These are phyloP conservation scores for Blastocladiella britannica DNA, from an alignment of 192 early-diverging fungal genomes.

Conservation along the genomic window DNA sequence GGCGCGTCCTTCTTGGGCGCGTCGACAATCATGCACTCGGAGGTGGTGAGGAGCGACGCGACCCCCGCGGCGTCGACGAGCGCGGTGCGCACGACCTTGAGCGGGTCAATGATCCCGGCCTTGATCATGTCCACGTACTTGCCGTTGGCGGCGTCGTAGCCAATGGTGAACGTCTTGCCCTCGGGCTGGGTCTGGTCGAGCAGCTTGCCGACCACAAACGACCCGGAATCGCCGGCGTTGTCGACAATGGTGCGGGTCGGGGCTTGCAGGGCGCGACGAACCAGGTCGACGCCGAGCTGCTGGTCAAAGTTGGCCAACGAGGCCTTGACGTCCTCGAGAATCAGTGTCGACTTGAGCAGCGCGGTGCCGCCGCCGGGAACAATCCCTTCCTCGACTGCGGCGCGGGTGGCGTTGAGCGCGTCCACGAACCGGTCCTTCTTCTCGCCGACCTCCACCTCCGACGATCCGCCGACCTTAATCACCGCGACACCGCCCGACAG, in stretches of 20 bases:
- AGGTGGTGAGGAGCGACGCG: slow-evolving; percentile 89
- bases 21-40: slow-evolving; percentile 97
- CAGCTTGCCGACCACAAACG: slow-evolving; percentile 89
- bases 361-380: slow-evolving; percentile 97
- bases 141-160: slow-evolving; percentile 79
- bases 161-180: slow-evolving; percentile 60
- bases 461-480: slow-evolving; percentile 92
- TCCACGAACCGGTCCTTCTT: slow-evolving; percentile 99
- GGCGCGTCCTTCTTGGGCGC: slow-evolving; percentile 53
- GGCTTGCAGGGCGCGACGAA: slow-evolving; percentile 78
- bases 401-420: slow-evolving; percentile 93
- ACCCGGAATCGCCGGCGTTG: slow-evolving; percentile 94
- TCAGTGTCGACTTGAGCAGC: slow-evolving; percentile 75
- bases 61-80: slow-evolving; percentile 93
- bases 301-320: slow-evolving; percentile 90
- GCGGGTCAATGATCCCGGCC: slow-evolving; percentile 91
- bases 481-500: slow-evolving; percentile 96
- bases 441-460: slow-evolving; percentile 98
- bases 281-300: slow-evolving; percentile 90
- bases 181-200: slow-evolving; percentile 48
- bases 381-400: slow-evolving; percentile 98
- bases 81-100: slow-evolving; percentile 97
- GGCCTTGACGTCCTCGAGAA: slow-evolving; percentile 39
- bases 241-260: slow-evolving; percentile 87
- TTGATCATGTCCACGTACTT: slow-evolving; percentile 94